phyloP scores from a whole-genome alignment of 495 filamentous ascomycete species.

The Neurospora sp. region DNA sequence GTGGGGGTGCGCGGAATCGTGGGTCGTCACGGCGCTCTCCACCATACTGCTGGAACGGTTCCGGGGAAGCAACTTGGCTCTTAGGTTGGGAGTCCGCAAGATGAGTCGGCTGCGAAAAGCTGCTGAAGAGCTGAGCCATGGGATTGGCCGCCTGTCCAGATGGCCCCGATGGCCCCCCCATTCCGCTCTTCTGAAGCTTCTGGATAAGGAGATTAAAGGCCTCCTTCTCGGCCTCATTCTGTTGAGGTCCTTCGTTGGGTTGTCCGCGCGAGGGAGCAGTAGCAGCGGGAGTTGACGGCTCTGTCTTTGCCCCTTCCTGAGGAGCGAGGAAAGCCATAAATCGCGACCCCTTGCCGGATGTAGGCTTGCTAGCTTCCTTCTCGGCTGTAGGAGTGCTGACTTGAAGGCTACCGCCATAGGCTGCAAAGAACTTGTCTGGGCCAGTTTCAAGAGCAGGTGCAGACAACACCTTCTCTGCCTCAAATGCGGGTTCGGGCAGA shows the following conservation, averaged over 20 bases:
- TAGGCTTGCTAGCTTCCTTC: slow-evolving; percentile 34
- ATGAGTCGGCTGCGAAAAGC: slow-evolving; percentile 23
- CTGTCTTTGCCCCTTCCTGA: slow-evolving; percentile 47
- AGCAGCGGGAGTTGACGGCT: slow-evolving; percentile 34
- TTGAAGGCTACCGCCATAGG: slow-evolving; percentile 39
- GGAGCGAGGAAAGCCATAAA: slow-evolving; percentile 77
- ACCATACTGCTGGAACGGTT: slow-evolving; percentile 33
- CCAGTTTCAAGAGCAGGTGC: slow-evolving; percentile 53
- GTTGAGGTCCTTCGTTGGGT: slow-evolving; percentile 15
- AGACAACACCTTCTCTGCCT: slow-evolving; percentile 41
- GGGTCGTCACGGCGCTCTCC: slow-evolving; percentile 33
- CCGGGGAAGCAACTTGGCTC: slow-evolving; percentile 28
- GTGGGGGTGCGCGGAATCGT: slow-evolving; percentile 12
- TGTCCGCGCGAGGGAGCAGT: slow-evolving; percentile 6
- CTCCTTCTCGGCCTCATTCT: slow-evolving; percentile 68
- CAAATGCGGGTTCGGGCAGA: slow-evolving; percentile 19
- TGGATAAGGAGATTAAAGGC: slow-evolving; percentile 82
- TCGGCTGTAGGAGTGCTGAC: slow-evolving; percentile 27
- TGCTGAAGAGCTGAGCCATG: slow-evolving; percentile 7
- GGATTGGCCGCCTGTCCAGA: slow-evolving; percentile 10
- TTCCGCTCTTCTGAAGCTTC: slow-evolving; percentile 52
- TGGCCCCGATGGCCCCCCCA: slow-evolving; percentile 7
- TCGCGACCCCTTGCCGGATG: slow-evolving; percentile 55
- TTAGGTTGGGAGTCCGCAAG: slow-evolving; percentile 18
- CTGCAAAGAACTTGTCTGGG: slow-evolving; percentile 73